Conservation (phyloP, 108 stramenopile species). For the Skeletonema tropicum region DNA sequence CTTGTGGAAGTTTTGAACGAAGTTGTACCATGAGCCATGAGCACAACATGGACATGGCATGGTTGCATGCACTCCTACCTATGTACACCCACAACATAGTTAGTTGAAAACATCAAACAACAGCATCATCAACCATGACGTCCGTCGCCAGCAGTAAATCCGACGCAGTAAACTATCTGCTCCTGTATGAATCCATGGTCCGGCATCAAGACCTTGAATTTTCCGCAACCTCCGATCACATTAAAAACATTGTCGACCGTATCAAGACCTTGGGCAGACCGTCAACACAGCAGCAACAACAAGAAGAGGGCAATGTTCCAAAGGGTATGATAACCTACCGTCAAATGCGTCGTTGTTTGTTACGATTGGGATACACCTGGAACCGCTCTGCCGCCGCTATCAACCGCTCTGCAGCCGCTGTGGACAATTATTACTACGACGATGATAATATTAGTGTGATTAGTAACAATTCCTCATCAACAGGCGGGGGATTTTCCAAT, state of each 20-base stretch:
- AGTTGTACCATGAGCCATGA: no score
- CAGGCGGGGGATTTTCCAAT: slow-evolving; percentile 9
- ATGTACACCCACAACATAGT: no score
- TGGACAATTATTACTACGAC: slow-evolving; percentile 14
- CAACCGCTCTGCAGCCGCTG: slow-evolving; percentile 4
- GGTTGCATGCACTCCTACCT: no score
- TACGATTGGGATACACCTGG: slow-evolving; percentile 48
- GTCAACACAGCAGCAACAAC: not conserved
- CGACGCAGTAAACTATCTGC: slow-evolving; percentile 43
- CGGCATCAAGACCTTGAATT: slow-evolving; percentile 46
- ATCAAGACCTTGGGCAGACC: slow-evolving; percentile 27
- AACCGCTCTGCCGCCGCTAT: slow-evolving; percentile 20
- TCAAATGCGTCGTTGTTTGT: slow-evolving; percentile 43
- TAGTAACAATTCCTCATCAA: slow-evolving; percentile 28
- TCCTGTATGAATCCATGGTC: slow-evolving; percentile 47
- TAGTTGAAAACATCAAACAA: no score
- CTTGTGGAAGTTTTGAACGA: no score
- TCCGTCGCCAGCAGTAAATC: slow-evolving; percentile 30
- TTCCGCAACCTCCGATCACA: slow-evolving; percentile 39
- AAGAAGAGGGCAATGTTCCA: slow-evolving; percentile 10
- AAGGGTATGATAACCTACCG: slow-evolving; percentile 43
- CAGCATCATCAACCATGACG: slow-evolving; percentile 3
- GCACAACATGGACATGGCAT: no score
- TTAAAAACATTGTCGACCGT: slow-evolving; percentile 26
- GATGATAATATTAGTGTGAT: slow-evolving; percentile 36